Base-by-base conservation (phyloP, 164 flowering plant species). In the Warburgia ugandensis region DNA sequence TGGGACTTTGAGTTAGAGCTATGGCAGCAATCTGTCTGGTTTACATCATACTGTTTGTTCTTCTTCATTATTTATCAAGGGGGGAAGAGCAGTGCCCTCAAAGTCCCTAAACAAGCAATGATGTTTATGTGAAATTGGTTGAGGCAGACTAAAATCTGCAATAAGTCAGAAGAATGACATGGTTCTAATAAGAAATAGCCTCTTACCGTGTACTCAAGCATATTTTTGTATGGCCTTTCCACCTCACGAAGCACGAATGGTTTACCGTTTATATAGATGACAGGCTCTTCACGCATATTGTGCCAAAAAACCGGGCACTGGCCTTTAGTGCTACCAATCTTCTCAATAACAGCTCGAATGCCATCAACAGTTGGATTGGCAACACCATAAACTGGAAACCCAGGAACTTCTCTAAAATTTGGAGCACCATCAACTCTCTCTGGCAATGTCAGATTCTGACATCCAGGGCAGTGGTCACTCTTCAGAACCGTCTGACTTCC, bases 161-260 rank as follows among this genome's bases (percentile, higher is more conserved):
- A n/a, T n/a, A 12, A 3, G 17, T 37, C 17, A 14, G 41, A 37
- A 37, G 41, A 37, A 37, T 5, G 17, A 37, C 41, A 37, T 37
- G 41, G n/a, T n/a, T n/a, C n/a, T n/a, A n/a, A n/a, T n/a, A 25
- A 22, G 22, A 26, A 23, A 3, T 2, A 45, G 11, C 19, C 1
- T 14, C 17, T 41, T 82, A 91, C 97, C 74, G 91, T 65, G 69
- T 90, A 90, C 68, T 90, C 97, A 50, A 80, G 66, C 97, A 90
- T 86, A 66, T 90, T 90, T 54, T 90, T 90, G 70, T 55, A 90
- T 28, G 97, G 97, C 56, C 97, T 77, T 73, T 90, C 97, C 73
- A 90, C 95, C 65, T 84, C 97, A 56, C 97, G 95, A 45, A 90
- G 97, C 50, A 90, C 97, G 77, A 90, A 90, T 38, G 97, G 97